Evolutionary conservation across 495 filamentous ascomycete species (phyloP), one percentile per base, ranked within the genome.

Genomic region (Bathelium albidoporum): DNA sequence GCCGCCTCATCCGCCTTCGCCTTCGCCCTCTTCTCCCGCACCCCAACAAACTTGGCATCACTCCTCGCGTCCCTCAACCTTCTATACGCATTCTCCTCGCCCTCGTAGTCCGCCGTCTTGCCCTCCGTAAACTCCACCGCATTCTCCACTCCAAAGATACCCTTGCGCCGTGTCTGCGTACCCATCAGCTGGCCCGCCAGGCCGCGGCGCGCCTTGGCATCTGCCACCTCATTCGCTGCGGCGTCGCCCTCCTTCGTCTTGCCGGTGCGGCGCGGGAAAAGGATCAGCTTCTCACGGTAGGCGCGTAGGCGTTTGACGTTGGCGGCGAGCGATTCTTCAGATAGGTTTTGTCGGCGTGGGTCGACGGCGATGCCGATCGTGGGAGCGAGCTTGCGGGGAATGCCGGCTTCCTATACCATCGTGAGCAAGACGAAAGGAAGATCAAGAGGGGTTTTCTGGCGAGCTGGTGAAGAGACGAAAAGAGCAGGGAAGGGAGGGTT

Each of bases 331-430:
- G 87, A 87, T 83, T 97, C 95, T 78, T 89, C 88, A 74, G 87
- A 93, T 77, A 95, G 89, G 85, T 97, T 98, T 80, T 85, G 83
- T 77, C 94, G 94, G 81, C 95, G 95, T 78, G 84, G 83, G 80
- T 97, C 94, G 80, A 98, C 92, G 66, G 90, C 77, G 81, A 98
- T 97, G 79, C 94, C 94, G 81, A 98, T 87, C 76, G 91, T 96
- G 70, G 87, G 85, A 64, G 94, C 94, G 69, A 95, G 83, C 76
- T 91, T 91, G 80, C 90, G 89, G 80, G 94, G 87, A 77, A 98
- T 95, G 74, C 89, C 90, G 73, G 94, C 94, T 79, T 90, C 94
- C 94, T 95, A 67, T 70, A n/a, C n/a, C n/a, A n/a, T 64, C 67
- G 62, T 66, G 12, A 53, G 52, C 36, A 43, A 64, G 14, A 32